Evolutionary conservation across 2,329 filamentous ascomycete genomes (phyloP), one percentile per base, ranked within the genome.

Genomic region (Beauveria sp.): DNA sequence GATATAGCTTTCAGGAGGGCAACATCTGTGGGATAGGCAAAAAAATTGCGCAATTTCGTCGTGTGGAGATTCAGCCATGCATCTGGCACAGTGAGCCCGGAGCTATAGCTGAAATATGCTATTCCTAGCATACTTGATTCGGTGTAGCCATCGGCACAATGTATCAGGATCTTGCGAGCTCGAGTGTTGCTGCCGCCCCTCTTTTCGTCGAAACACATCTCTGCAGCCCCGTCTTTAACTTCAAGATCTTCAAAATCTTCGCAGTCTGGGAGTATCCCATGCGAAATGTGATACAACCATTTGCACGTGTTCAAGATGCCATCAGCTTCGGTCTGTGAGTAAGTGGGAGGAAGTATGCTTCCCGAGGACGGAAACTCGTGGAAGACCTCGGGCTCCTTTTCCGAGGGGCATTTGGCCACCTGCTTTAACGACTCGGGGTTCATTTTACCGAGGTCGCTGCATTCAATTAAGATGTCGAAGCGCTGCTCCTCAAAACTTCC

Each of bases 71-170:
- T 82, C 10, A 98, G 80, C 93, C 93, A 98, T 9, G 95, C 93
- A 61, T 92, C 86, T 31, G 93, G 89, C 0, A 93, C 83, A 0
- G 93, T 83, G 12, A 86, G 80, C 7, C 91, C 91, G 64, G 95
- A 91, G 60, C 90, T 91, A 74, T 92, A 99, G 82, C 96, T 96
- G 72, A 88, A 91, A 74, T 99, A 99, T 10, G 93, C 91, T 45
- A 99, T 85, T 2, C 85, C 91, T 20, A 99, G 81, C 73, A 99
- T 82, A 1, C 92, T 92, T 1, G 90, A 93, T 74, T 99, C 95
- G 0, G 95, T 99, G 70, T 99, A 99, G 20, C 95, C 95, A 73
- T 99, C 95, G 2, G 88, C 88, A 73, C 95, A 98, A 74, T 98
- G 93, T 46, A 99, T 90, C 38, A 98, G 83, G 40, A 98, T 85